Percentiles rank a stretch among this genome's conserved stretches.
Evolutionary conservation across 164 flowering plant species (phyloP).

Genomic region (Piper betle): DNA sequence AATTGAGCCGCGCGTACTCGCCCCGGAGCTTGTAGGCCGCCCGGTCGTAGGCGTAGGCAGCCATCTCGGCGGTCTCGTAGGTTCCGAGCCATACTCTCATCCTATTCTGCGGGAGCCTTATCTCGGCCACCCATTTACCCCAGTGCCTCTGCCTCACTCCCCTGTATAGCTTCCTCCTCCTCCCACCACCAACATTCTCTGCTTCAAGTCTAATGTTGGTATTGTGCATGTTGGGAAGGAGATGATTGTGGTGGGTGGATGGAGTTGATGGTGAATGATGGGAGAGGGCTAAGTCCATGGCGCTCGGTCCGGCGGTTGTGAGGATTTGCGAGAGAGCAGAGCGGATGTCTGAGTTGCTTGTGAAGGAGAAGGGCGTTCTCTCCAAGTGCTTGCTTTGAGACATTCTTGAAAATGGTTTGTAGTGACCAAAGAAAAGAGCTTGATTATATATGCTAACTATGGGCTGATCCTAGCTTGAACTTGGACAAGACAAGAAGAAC

Average conservation of each 20-base stretch:
- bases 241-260: background rate
- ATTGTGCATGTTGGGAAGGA: background rate
- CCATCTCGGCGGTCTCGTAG: constrained; percentile 78
- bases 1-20: constrained; percentile 79
- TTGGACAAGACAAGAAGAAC: too few species aligned
- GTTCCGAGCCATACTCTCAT: constrained; percentile 93
- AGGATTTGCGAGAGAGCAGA: background rate
- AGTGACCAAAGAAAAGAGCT: background rate
- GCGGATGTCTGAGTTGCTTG: background rate
- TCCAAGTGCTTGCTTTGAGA: background rate
- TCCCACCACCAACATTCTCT: background rate
- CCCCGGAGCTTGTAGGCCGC: constrained; percentile 91
- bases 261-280: background rate
- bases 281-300: background rate
- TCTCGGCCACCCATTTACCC: constrained; percentile 99
- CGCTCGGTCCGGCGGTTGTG: background rate
- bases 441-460: background rate
- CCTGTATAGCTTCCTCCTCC: constrained; percentile 60
- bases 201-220: background rate
- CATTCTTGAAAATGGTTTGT: background rate
- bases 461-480: background rate
- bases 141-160: constrained; percentile 98
- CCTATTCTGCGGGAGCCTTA: constrained; percentile 83
- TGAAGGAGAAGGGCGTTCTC: background rate
- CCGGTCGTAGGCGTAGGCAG: constrained; percentile 87